These are phyloP conservation scores for Byssochlamys sp. DNA, from an alignment of 2,329 filamentous ascomycete genomes.

Conservation along the genomic window DNA sequence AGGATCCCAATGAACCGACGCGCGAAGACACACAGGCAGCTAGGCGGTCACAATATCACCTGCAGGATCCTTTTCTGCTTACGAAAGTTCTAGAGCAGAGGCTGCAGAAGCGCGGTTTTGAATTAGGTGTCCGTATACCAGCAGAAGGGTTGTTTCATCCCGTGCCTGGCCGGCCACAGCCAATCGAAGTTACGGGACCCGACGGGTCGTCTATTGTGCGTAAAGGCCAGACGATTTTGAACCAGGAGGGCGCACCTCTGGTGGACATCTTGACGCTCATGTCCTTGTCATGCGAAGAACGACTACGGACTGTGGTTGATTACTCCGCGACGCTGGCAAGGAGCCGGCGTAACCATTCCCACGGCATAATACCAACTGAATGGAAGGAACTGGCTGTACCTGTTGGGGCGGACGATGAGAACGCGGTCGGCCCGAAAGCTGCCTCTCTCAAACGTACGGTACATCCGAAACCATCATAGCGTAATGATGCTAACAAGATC, in stretches of 20 bases:
- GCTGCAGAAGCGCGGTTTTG: constrained; percentile 49
- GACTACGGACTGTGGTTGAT: constrained; percentile 64
- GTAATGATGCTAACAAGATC: constrained; percentile 10
- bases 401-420: constrained; percentile 21
- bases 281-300: constrained; percentile 72
- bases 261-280: constrained; percentile 75
- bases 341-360: constrained; percentile 65
- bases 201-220: constrained; percentile 56
- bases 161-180: constrained; percentile 32
- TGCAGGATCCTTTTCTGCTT: constrained; percentile 63
- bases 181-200: constrained; percentile 46
- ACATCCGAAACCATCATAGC: constrained; percentile 15
- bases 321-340: constrained; percentile 63
- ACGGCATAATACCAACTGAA: constrained; percentile 67
- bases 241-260: constrained; percentile 57
- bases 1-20: constrained; percentile 56
- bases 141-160: constrained; percentile 45
- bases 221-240: constrained; percentile 60
- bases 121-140: constrained; percentile 51
- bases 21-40: constrained; percentile 52
- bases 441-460: constrained; percentile 32
- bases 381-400: constrained; percentile 60
- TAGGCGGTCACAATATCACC: constrained; percentile 58
- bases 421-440: constrained; percentile 26
- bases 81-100: constrained; percentile 49